A percentile compares a stretch with the other conserved stretches of the same genome.
Evolutionary conservation across 177 flowering plant genomes (phyloP).

Genomic region (Vitis hybrid): DNA sequence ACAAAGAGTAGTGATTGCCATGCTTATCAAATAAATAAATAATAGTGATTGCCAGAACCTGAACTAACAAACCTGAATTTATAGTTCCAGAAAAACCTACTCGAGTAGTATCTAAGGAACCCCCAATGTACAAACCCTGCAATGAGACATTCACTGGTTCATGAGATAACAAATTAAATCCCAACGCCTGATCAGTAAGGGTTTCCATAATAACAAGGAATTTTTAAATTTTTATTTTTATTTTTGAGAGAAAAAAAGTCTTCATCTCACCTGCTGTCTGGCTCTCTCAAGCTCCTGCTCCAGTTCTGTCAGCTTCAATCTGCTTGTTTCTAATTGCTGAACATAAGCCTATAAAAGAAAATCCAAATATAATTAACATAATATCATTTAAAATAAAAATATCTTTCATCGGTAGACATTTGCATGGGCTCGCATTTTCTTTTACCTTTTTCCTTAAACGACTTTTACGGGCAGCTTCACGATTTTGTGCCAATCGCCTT

Average conservation of each 20-base stretch:
- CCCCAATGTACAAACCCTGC: slow-evolving; percentile 31
- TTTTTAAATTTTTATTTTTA: neutral
- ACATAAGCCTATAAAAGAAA: slow-evolving; percentile 48
- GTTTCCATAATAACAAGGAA: neutral
- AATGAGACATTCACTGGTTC: slow-evolving; percentile 11
- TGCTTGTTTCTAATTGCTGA: slow-evolving; percentile 64
- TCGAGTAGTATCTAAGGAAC: slow-evolving; percentile 27
- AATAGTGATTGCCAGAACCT: neutral
- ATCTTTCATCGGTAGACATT: neutral
- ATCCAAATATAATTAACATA: neutral
- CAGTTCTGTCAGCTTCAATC: slow-evolving; percentile 58
- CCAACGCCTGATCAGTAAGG: neutral
- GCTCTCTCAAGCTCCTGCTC: slow-evolving; percentile 64
- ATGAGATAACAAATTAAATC: neutral
- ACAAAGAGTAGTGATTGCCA: too few species aligned
- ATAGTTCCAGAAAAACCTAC: slow-evolving; percentile 22
- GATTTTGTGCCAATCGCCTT: slow-evolving; percentile 84
- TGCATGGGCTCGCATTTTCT: neutral
- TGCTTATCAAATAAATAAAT: neutral
- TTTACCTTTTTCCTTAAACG: slow-evolving; percentile 81
- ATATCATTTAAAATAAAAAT: neutral
- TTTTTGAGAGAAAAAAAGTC: neutral
- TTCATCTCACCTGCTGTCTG: slow-evolving; percentile 44
- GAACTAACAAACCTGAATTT: slow-evolving; percentile 37
- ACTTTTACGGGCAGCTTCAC: slow-evolving; percentile 90